Evolutionary conservation across 768 basidiomycete species (phyloP).

Genomic region (Kwoniella newhampshirensis): DNA sequence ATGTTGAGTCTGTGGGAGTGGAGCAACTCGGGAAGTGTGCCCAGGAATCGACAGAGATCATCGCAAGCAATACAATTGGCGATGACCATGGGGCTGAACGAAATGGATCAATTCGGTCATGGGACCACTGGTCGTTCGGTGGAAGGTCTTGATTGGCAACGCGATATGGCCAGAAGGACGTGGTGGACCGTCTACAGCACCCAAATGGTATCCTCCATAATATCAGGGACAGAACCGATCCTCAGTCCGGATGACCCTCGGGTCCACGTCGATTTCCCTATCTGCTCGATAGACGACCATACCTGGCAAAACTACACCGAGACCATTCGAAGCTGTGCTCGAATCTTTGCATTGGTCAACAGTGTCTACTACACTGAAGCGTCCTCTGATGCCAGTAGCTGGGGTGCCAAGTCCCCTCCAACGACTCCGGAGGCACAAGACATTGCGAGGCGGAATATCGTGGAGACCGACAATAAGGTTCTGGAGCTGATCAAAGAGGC

Average conservation of each 20-base stretch:
- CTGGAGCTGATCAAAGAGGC: conserved; percentile 45
- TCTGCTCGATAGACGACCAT: conserved; percentile 36
- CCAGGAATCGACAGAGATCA: conserved; percentile 30
- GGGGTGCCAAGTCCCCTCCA: conserved; percentile 11
- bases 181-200: conserved; percentile 48
- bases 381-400: conserved; percentile 4
- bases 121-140: conserved; percentile 20
- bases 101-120: conserved; percentile 32
- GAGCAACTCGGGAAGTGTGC: conserved; percentile 34
- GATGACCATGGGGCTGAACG: conserved; percentile 50
- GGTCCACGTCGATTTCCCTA: conserved; percentile 44
- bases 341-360: conserved; percentile 46
- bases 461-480: conserved; percentile 39
- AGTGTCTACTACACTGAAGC: conserved; percentile 33
- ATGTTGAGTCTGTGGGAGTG: conserved; percentile 51
- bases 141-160: conserved; percentile 45
- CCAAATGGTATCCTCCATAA: conserved; percentile 39
- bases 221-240: conserved; percentile 40
- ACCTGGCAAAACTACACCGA: conserved; percentile 50
- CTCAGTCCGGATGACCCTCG: conserved; percentile 46
- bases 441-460: conserved; percentile 19
- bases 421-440: conserved; percentile 1
- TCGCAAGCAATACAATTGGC: conserved; percentile 42
- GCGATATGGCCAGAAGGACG: conserved; percentile 50
- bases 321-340: conserved; percentile 32